phyloP scores from a whole-genome alignment of 768 basidiomycete species.

The Lactarius psammicola region DNA sequence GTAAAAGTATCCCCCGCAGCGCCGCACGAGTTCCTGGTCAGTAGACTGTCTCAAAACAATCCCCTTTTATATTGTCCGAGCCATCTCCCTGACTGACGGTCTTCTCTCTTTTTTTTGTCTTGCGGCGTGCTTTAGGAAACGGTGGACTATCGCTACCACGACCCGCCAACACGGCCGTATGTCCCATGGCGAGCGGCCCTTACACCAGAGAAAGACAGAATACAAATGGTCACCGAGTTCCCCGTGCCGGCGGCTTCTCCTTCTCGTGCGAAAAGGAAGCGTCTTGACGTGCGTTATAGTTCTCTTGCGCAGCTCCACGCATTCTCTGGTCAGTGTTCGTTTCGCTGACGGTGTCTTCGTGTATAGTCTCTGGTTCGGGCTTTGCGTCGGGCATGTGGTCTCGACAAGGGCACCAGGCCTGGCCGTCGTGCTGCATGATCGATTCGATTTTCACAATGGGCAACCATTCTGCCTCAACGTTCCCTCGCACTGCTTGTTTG shows the following conservation, averaged over 20 bases:
- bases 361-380: constrained; percentile 11
- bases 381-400: constrained; percentile 11
- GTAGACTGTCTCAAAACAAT: not conserved
- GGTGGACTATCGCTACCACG: constrained; percentile 20
- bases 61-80: no score
- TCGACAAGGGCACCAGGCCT: not conserved
- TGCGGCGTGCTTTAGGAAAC: constrained; percentile 6
- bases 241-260: not conserved
- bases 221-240: no score
- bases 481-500: not conserved
- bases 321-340: not conserved
- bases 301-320: not conserved
- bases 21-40: constrained; percentile 13
- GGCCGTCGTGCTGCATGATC: not conserved
- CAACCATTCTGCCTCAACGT: no score
- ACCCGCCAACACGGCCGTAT: constrained; percentile 3
- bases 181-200: constrained; percentile 8
- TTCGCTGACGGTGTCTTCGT: not conserved
- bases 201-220: not conserved
- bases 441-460: not conserved
- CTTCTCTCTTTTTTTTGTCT: no score
- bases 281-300: constrained; percentile 7
- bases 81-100: no score
- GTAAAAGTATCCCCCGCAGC: no score
- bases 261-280: constrained; percentile 14